Base-by-base conservation (phyloP, 1,284 basidiomycete species). In the Apiotrichum domesticum region DNA sequence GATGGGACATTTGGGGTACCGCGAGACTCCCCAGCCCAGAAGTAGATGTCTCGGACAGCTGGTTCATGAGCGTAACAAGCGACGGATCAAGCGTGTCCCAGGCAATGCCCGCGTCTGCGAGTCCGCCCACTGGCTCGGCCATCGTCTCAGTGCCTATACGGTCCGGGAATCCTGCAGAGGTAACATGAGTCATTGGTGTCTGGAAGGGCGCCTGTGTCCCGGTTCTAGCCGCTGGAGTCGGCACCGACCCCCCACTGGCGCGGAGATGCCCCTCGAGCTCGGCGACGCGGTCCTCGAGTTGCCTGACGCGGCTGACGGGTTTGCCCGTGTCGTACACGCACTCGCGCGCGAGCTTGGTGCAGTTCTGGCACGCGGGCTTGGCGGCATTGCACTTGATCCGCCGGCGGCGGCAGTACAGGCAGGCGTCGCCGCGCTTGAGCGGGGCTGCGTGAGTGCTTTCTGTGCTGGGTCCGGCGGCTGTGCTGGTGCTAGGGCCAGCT, bases 291-390 rank as follows among this genome's bases (percentile, higher is more conserved):
- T 73, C 70, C 53, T 75, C 73, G 33, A 75, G 62, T 56, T 70
- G 67, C 58, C 69, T 68, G 34, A 73, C 71, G 29, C 73, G 53
- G 39, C 67, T 69, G 13, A 70, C 63, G 0, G 73, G 71, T 52
- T 72, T 75, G 37, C 69, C 68, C 9, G 47, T 54, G 58, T 75
- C 73, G 54, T 75, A 75, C 7, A 69, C 63, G 46, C 73, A 75
- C 56, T 70, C 68, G 46, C 69, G 46, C 37, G 62, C 58, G 42
- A 68, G 54, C 29, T 29, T 29, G 48, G 71, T 47, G 55, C 73
- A 75, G 56, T 73, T 67, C 9, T 67, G 57, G 57, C 73, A 75
- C 5, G 64, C 54, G 1, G 71, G 71, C 51, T 73, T 73, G 6
- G 58, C 58, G 6, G 70, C 71, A 15, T 67, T 67, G 61, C 73